Evolutionary conservation across 345 rosid genomes (phyloP).

Genomic region (Camelina laxa): DNA sequence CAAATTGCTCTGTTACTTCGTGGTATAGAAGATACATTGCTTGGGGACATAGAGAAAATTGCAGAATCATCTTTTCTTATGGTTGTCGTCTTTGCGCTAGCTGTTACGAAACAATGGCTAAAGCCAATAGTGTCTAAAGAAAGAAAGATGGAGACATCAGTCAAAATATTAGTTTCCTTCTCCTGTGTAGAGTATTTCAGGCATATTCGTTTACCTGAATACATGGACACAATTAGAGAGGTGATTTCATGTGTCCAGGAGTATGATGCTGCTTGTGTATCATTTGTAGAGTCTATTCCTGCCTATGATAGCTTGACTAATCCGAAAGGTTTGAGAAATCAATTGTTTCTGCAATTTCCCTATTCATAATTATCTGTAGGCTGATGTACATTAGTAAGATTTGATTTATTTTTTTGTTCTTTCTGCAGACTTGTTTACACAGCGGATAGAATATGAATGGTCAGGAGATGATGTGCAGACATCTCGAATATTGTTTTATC

Average conservation of each 20-base stretch:
- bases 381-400: conserved; percentile 17
- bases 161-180: conserved; percentile 69
- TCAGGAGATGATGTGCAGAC: conserved; percentile 91
- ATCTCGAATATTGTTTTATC: conserved; percentile 82
- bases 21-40: conserved; percentile 59
- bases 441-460: conserved; percentile 68
- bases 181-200: conserved; percentile 90
- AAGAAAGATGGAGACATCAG: conserved; percentile 67
- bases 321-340: conserved; percentile 58
- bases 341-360: conserved; percentile 15
- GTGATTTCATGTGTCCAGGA: conserved; percentile 83
- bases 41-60: conserved; percentile 73
- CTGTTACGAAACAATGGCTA: conserved; percentile 71
- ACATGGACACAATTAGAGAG: conserved; percentile 77
- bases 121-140: conserved; percentile 58
- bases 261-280: conserved; percentile 63
- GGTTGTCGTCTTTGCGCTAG: conserved; percentile 79
- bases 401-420: background rate
- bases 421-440: conserved; percentile 40
- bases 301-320: conserved; percentile 67
- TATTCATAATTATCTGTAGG: background rate
- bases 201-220: conserved; percentile 82
- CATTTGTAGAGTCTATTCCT: conserved; percentile 83
- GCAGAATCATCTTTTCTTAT: conserved; percentile 92
- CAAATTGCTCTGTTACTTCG: conserved; percentile 65